Base-by-base conservation (phyloP, 2,329 filamentous ascomycete genomes). In the Setomelanomma holmii region DNA sequence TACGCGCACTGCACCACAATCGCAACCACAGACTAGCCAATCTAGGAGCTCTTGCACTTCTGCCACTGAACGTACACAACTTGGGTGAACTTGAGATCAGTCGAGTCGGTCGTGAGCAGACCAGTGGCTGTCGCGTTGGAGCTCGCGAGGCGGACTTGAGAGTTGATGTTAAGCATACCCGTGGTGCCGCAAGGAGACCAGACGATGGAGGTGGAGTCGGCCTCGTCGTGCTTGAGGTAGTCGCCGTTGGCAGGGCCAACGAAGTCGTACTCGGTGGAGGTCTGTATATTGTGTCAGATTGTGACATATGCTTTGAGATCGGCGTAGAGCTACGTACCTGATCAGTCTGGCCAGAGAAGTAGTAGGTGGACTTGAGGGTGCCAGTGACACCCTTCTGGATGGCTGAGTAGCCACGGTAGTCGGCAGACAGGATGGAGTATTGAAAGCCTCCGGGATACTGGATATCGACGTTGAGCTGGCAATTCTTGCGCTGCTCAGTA, bases 161-260 rank as follows among this genome's bases (percentile, higher is more conserved):
- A 81, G 74, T 83, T 82, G 75, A 83, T 80, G 72, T 83, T 83
- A 61, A 83, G 75, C 56, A 80, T 71, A 51, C 79, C 79, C 34
- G 77, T 74, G 19, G 71, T 66, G 45, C 80, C 80, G 71, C 81
- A 83, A 14, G 80, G 79, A 42, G 80, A 82, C 81, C 81, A 83
- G 53, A 83, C 78, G 35, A 75, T 73, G 30, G 78, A 78, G 36
- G 76, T 75, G 61, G 75, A 73, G 45, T 77, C 74, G 51, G 81
- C 75, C 44, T 70, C 56, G 55, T 76, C 72, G 60, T 73, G 66
- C 68, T 76, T 76, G 47, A 74, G 61, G 60, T 75, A 76, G 55
- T 75, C 71, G 44, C 71, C 72, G 36, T 56, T 69, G 12, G 67
- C 53, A n/a, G 73, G 73, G n/a, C 73, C 72, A 2, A 65, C 69